Base-by-base conservation (phyloP, 2,329 filamentous ascomycete species). In the Aspergillus fischeri region DNA sequence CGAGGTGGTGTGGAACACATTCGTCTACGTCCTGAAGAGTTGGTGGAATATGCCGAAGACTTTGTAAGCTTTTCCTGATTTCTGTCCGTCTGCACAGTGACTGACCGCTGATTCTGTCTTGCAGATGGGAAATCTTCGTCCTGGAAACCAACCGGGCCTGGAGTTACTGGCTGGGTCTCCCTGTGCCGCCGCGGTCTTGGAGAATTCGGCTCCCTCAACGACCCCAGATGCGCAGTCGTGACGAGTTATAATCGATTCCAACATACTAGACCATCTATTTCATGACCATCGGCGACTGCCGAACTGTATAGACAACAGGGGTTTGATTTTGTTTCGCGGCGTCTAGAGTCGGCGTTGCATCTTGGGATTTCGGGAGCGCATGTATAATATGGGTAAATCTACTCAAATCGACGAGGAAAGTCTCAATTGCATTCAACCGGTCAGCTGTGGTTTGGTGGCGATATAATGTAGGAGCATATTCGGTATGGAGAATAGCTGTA, bases 41-140 rank as follows among this genome's bases (percentile, higher is more conserved):
- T 99, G 91, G 90, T 54, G 86, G 5, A 76, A 80, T 24, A 78
- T 92, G 50, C 92, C 92, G 0, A 79, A 75, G 49, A 82, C 82
- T 60, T 56, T 89, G 89, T 94, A 82, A 85, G 90, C 85, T 20
- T 28, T n/a, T 5, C 11, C 7, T 44, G 47, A 7, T 28, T 1
- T 38, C 20, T 45, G 7, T 35, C 25, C n/a, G 38, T 54, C 20
- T 29, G 3, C 20, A 35, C 32, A n/a, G 27, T 61, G 10, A 53
- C 53, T 29, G 10, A 52, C 38, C 21, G 10, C 21, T 41, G 14
- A 7, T 3, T 57, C 14, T 38, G 14, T 38, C 6, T 17, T 17
- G 32, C 57, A 84, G 82, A 50, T 77, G 75, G 54, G 74, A 78
- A 53, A 84, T 89, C 47, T 60, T 79, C 17, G 63, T 81, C 27